Evolutionary conservation across 1,284 basidiomycete genomes (phyloP).

Genomic region (Cryptococcus hybrid): DNA sequence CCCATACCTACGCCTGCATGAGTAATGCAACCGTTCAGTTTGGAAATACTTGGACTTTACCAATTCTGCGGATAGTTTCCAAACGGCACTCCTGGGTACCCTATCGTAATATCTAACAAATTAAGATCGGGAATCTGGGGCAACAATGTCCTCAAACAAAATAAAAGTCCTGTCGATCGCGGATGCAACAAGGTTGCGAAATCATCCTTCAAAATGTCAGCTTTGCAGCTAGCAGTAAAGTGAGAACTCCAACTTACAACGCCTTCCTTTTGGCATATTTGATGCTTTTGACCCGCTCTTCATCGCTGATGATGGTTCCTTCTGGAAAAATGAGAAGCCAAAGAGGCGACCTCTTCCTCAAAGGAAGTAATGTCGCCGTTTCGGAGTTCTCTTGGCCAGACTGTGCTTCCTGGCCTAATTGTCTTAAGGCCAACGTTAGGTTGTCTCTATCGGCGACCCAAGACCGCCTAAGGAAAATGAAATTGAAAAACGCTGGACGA

Average conservation of each 20-base stretch:
- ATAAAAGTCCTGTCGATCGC: slow-evolving; percentile 84
- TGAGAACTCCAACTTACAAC: slow-evolving; percentile 47
- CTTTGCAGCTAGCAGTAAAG: neutral
- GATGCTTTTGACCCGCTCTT: slow-evolving; percentile 78
- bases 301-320: slow-evolving; percentile 79
- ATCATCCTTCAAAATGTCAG: slow-evolving; percentile 59
- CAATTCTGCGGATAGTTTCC: slow-evolving; percentile 50
- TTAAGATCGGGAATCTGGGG: slow-evolving; percentile 73
- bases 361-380: neutral
- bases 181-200: slow-evolving; percentile 78
- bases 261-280: slow-evolving; percentile 60
- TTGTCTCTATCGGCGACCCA: slow-evolving; percentile 77
- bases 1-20: slow-evolving; percentile 52
- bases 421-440: slow-evolving; percentile 50
- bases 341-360: slow-evolving; percentile 64
- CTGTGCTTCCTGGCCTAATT: slow-evolving; percentile 57
- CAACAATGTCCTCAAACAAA: slow-evolving; percentile 75
- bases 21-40: neutral
- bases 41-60: slow-evolving; percentile 9
- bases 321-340: slow-evolving; percentile 88
- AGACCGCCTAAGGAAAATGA: slow-evolving; percentile 82
- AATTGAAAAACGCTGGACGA: slow-evolving; percentile 73
- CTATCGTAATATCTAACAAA: slow-evolving; percentile 83
- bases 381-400: slow-evolving; percentile 52
- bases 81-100: slow-evolving; percentile 72